Base-by-base conservation (phyloP, 2,329 filamentous ascomycete genomes). In the Curvularia verruculosa region DNA sequence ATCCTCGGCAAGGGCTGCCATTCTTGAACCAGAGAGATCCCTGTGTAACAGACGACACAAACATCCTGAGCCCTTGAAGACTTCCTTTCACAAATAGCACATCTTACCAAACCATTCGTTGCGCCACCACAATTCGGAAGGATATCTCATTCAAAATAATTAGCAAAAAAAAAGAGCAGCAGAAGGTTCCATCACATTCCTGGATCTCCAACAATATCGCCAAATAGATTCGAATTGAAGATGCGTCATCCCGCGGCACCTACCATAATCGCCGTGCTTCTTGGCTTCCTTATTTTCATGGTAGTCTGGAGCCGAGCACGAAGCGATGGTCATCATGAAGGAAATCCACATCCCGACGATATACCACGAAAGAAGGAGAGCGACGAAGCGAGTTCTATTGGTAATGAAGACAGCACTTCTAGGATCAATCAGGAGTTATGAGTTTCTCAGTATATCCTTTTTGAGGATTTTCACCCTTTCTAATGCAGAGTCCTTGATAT, bases 201-300 rank as follows among this genome's bases (percentile, higher is more conserved):
- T 23, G 13, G 10, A 29, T 29, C 15, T 29, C 28, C 0, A 41
- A 8, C 5, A 21, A 6, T 1, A 28, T 15, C 9, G 23, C 34
- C 10, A 39, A 28, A 45, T 40, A 44, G 19, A 36, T 5, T 13
- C 21, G 13, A 37, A 31, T 26, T 1, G 13, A 61, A 13, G 13
- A 75, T 76, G 73, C 70, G 73, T 18, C 73, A 75, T 57, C 73
- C 73, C 7, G 72, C 71, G 3, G 73, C 73, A 9, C 71, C 72
- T 21, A 70, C 67, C 2, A 57, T 75, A 13, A 67, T 75, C 24
- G 68, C 71, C n/a, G 54, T 71, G 1, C 63, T 76, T 0, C 63
- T 76, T 0, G 69, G 71, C 1, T 68, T 76, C 24, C 60, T 76
- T 13, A 47, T 61, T 5, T 62, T 69, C 23, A 64, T 76, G 51